Evolutionary conservation across 192 early-diverging fungal species (phyloP), one percentile per base, ranked within the genome.

Genomic region (Lunasporangiospora selenospora): DNA sequence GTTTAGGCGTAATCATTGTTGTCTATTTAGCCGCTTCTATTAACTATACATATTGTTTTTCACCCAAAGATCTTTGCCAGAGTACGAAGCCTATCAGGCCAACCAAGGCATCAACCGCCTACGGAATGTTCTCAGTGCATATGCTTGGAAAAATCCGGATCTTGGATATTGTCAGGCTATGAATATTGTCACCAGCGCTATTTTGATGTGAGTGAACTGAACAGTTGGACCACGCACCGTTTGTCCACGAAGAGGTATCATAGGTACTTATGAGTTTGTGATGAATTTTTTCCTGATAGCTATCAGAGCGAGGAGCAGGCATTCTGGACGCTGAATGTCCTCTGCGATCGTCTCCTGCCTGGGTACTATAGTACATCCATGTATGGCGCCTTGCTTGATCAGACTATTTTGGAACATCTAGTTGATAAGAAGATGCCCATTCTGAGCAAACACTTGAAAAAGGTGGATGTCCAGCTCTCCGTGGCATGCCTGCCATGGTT

Each of bases 161-260:
- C 87, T 99, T 19, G 98, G 98, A n/a, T 99, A 99, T 78, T 99
- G 98, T 77, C 98, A 99, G 75, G 96, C 98, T 3, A 99, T 99
- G 98, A 99, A 99, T 77, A 96, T 99, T 81, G 91, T 99, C 1
- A 93, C 95, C 40, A 94, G 92, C 27, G 92, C 95, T 0, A 80
- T 99, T 62, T 79, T 99, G 42, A 94, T 99, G 78, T 82, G 77
- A 58, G 75, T 41, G 13, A 62, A 13, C 18, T 46, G 32, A 27
- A 29, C 16, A 56, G 23, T 24, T 40, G 9, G 5, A 19, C 16
- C n/a, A n/a, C n/a, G n/a, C n/a, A n/a, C n/a, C n/a, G n/a, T n/a
- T n/a, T n/a, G n/a, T n/a, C n/a, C n/a, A n/a, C n/a, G n/a, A n/a
- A n/a, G n/a, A n/a, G n/a, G n/a, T n/a, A n/a, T n/a, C n/a, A n/a